Evolutionary conservation across 2,329 filamentous ascomycete genomes (phyloP).

Genomic region (Hypoxylon sp.): DNA sequence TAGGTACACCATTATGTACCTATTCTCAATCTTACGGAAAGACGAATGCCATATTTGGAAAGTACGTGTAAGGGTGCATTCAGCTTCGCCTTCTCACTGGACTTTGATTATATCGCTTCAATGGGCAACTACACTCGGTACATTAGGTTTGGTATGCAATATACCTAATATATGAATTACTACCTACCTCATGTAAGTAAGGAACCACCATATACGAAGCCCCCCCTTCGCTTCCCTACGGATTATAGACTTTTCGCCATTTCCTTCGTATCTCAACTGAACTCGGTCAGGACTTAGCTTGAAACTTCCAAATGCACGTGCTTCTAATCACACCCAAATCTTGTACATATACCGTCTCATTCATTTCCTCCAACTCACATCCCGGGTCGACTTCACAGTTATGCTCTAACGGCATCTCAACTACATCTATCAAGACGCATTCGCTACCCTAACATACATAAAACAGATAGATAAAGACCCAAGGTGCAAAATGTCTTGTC

Average conservation of each 20-base stretch:
- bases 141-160: neutral
- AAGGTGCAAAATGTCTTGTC: conserved; percentile 34
- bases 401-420: conserved; percentile 9
- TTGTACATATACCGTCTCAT: neutral
- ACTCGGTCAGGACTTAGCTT: neutral
- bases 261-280: neutral
- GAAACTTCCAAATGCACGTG: neutral
- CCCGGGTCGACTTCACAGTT: conserved; percentile 1
- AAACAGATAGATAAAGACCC: conserved; percentile 3
- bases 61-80: neutral
- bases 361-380: conserved; percentile 1
- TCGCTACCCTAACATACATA: conserved; percentile 25
- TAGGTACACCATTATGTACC: neutral
- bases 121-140: neutral
- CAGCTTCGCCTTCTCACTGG: neutral
- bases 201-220: neutral
- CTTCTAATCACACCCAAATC: neutral
- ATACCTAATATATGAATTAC: neutral
- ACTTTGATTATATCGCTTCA: neutral
- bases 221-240: conserved; percentile 9
- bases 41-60: neutral
- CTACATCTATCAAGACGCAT: conserved; percentile 17
- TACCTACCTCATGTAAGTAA: conserved; percentile 1
- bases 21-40: neutral
- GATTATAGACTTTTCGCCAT: conserved; percentile 7